These are phyloP conservation scores for Erythrobasidium yunnanense DNA, from an alignment of 768 basidiomycete species.

Conservation along the genomic window DNA sequence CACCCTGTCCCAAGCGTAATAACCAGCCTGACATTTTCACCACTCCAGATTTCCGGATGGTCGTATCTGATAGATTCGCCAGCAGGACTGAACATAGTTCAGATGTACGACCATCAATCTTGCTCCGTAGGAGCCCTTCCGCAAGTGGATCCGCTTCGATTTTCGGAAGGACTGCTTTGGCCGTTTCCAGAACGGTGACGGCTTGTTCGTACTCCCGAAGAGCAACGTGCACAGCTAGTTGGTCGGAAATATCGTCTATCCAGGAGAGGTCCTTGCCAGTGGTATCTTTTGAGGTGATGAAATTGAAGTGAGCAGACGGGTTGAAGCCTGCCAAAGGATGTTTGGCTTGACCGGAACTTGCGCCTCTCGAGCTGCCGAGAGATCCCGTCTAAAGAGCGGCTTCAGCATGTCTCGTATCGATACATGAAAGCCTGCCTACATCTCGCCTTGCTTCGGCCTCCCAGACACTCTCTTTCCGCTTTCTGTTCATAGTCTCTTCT, in stretches of 20 bases:
- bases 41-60: slow-evolving; percentile 64
- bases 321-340: not conserved
- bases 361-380: not conserved
- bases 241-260: slow-evolving; percentile 81
- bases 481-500: slow-evolving; percentile 77
- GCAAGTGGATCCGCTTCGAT: slow-evolving; percentile 31
- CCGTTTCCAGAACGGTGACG: slow-evolving; percentile 67
- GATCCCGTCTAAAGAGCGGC: not conserved
- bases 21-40: slow-evolving; percentile 63
- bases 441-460: slow-evolving; percentile 62
- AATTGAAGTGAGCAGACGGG: slow-evolving; percentile 26
- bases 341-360: not conserved
- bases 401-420: not conserved
- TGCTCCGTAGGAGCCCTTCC: slow-evolving; percentile 30
- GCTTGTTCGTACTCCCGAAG: slow-evolving; percentile 79
- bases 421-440: not conserved
- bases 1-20: slow-evolving; percentile 60
- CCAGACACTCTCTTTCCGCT: slow-evolving; percentile 60
- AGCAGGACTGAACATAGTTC: slow-evolving; percentile 36
- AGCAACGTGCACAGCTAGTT: slow-evolving; percentile 80
- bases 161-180: slow-evolving; percentile 44
- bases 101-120: slow-evolving; percentile 32
- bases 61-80: slow-evolving; percentile 53
- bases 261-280: slow-evolving; percentile 72
- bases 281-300: slow-evolving; percentile 54